These are phyloP conservation scores for Dendrostoma leiphaemia DNA, from an alignment of 2,329 filamentous ascomycete species.

Conservation along the genomic window DNA sequence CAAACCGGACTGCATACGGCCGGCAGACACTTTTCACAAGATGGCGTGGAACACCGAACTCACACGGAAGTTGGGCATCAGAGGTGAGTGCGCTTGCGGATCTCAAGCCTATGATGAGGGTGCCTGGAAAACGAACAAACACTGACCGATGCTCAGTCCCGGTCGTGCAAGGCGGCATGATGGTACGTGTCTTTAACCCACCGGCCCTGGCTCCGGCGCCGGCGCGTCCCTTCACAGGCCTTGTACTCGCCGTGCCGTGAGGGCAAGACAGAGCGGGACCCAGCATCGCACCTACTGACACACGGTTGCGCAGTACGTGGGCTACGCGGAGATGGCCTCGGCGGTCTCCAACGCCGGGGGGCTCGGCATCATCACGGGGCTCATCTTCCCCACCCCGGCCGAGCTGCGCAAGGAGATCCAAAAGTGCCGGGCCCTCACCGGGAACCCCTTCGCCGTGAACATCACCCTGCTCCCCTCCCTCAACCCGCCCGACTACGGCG, in stretches of 20 bases:
- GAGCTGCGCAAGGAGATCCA: constrained; percentile 92
- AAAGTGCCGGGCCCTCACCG: constrained; percentile 76
- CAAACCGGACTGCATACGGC: no score
- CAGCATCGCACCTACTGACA: background rate
- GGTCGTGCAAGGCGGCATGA: constrained; percentile 82
- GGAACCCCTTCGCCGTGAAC: constrained; percentile 86
- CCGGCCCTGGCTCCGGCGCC: background rate
- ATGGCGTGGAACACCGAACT: constrained; percentile 21
- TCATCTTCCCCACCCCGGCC: constrained; percentile 90
- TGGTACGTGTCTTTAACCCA: constrained; percentile 26
- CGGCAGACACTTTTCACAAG: background rate
- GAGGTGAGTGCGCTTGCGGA: constrained; percentile 6
- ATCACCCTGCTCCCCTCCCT: constrained; percentile 89
- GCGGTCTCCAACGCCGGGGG: constrained; percentile 81
- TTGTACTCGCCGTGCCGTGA: background rate
- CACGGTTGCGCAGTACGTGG: constrained; percentile 64
- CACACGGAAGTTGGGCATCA: constrained; percentile 18
- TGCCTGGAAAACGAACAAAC: background rate
- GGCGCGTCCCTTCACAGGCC: background rate
- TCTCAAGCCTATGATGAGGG: background rate
- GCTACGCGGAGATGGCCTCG: constrained; percentile 74
- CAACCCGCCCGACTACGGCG: constrained; percentile 86
- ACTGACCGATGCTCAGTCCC: constrained; percentile 55
- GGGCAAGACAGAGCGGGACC: background rate
- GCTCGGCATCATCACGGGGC: constrained; percentile 77